Conservation (phyloP, 495 filamentous ascomycete genomes). For the Neurospora cerealis region DNA sequence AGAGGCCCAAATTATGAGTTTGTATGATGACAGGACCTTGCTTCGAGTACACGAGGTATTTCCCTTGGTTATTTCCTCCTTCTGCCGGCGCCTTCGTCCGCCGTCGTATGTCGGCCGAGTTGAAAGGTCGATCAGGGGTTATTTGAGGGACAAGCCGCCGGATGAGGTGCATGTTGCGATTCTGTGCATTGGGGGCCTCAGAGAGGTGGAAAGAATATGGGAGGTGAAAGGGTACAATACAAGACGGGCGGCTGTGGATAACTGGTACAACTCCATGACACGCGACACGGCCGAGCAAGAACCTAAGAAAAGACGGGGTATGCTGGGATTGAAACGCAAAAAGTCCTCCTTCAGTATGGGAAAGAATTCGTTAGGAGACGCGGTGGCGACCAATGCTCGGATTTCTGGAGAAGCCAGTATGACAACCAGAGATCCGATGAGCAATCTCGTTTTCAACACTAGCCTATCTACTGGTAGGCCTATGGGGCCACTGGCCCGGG, state of each 20-base stretch:
- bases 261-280: conserved; percentile 40
- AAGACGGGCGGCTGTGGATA: conserved; percentile 40
- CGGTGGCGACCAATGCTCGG: background rate
- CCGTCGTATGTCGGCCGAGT: conserved; percentile 47
- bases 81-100: conserved; percentile 43
- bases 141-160: conserved; percentile 42
- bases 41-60: conserved; percentile 46
- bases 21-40: conserved; percentile 48
- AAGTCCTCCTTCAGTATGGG: conserved; percentile 29
- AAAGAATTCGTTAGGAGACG: conserved; percentile 9
- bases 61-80: conserved; percentile 45
- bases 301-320: conserved; percentile 34
- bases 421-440: background rate
- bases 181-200: conserved; percentile 42
- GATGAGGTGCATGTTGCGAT: conserved; percentile 47
- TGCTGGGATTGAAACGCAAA: conserved; percentile 40
- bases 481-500: conserved; percentile 37
- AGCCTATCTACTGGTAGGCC: conserved; percentile 44
- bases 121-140: conserved; percentile 46
- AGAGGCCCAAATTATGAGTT: conserved; percentile 42
- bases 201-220: conserved; percentile 47
- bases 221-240: conserved; percentile 49
- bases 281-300: conserved; percentile 30
- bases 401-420: background rate
- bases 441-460: conserved; percentile 38